phyloP scores from a whole-genome alignment of 1,284 basidiomycete genomes.

The Schizophyllum amplum region DNA sequence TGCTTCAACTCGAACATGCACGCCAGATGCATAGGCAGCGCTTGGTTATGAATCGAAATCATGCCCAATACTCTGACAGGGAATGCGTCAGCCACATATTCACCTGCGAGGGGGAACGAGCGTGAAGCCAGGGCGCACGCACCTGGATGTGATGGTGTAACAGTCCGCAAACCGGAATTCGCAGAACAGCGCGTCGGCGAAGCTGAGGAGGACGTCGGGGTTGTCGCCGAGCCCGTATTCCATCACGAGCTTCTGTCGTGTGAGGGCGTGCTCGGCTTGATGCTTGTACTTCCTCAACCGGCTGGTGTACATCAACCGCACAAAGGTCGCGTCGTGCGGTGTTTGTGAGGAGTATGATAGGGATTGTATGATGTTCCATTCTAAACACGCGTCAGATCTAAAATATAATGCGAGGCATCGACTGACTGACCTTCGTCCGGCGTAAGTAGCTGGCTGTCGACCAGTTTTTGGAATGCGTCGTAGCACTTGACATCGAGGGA shows the following conservation, averaged over 20 bases:
- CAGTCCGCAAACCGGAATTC: conserved; percentile 93
- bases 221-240: conserved; percentile 82
- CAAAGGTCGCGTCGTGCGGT: conserved; percentile 82
- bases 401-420: neutral
- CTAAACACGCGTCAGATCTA: conserved; percentile 31
- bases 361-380: conserved; percentile 92
- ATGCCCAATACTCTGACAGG: conserved; percentile 67
- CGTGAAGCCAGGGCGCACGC: neutral
- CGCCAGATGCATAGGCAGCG: conserved; percentile 90
- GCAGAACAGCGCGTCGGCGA: conserved; percentile 86
- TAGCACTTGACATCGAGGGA: conserved; percentile 96
- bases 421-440: conserved; percentile 71
- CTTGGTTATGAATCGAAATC: conserved; percentile 75
- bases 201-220: conserved; percentile 85
- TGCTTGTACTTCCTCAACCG: conserved; percentile 88
- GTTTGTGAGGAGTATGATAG: conserved; percentile 80
- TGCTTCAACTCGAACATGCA: conserved; percentile 95
- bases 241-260: conserved; percentile 65
- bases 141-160: conserved; percentile 82
- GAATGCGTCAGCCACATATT: neutral
- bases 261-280: conserved; percentile 71
- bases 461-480: conserved; percentile 87
- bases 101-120: no score
- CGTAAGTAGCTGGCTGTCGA: conserved; percentile 91
- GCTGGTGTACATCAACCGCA: conserved; percentile 87